Evolutionary conservation across 441 rosid genomes (phyloP), one percentile per base, ranked within the genome.

Genomic region (Erodium trifolium): DNA sequence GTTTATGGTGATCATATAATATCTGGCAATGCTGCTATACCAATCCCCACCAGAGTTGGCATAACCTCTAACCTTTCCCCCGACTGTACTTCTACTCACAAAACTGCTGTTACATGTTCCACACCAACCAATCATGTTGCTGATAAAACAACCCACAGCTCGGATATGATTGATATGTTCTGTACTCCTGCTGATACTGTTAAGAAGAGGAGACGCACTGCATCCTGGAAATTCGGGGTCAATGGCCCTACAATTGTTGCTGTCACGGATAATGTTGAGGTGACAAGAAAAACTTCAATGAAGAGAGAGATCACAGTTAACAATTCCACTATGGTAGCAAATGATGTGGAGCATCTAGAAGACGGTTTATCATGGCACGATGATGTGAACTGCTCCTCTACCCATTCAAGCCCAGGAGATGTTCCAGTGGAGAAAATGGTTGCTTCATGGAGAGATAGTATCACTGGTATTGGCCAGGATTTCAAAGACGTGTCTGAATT

Each of bases 401-500:
- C 49, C 66, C 74, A 45, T 77, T 60, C 63, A n/a, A 34, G 62
- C 71, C 43, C 75, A 12, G 79, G 74, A 53, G 77, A 79, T 74
- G 82, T 67, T 74, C 74, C 90, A 45, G 67, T 77, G 12, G 83
- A 80, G 68, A 73, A 82, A 70, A 70, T 81, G 71, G 82, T 93
- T 71, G 86, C 86, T 59, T 78, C 84, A 7, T 93, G 98, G 98
- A 93, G 82, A 78, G 82, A 79, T 68, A 86, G 90, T 73, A 93
- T 93, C 60, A 80, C 87, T 3, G 96, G 97, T 67, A 89, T 84
- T 39, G 97, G 97, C 72, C 98, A 93, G 81, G 97, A 88, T 29
- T 93, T 93, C 77, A 81, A 80, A 68, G 81, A 81, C 45, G 98
- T 86, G 31, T 83, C 70, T 63, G 94, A 90, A 73, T 90, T 93